Percentiles rank a stretch among this genome's conserved stretches.
Conservation (phyloP, 108 stramenopile species). For the Bacterosira constricta region DNA sequence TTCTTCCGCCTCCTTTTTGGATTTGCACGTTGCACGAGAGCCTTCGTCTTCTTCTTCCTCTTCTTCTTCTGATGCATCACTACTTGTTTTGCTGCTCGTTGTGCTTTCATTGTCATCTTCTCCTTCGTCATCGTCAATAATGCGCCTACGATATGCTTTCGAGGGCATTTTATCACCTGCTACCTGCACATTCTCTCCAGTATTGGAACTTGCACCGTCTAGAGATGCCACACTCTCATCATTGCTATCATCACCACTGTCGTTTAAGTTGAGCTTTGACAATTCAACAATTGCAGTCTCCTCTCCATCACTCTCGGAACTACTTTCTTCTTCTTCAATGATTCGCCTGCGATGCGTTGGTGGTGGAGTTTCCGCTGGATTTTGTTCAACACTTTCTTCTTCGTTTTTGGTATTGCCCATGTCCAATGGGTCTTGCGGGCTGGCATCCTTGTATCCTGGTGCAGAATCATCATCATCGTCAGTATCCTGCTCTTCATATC, state of each 20-base stretch:
- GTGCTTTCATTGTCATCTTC: background rate
- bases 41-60: background rate
- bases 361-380: no score
- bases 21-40: background rate
- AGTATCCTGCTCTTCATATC: no score
- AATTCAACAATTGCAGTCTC: background rate
- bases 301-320: background rate
- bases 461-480: no score
- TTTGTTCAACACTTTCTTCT: no score
- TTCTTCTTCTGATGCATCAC: background rate
- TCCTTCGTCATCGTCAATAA: background rate
- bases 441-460: no score
- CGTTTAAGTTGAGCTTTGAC: background rate
- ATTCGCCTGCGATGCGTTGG: no score
- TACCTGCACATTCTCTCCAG: background rate
- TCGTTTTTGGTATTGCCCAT: no score
- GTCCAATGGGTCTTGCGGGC: no score
- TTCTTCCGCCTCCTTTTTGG: background rate
- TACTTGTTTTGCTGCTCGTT: background rate
- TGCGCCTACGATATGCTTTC: background rate
- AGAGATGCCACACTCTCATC: background rate
- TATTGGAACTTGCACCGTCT: background rate
- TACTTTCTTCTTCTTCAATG: background rate
- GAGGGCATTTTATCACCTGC: constrained; percentile 1
- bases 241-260: background rate